Percentiles rank a stretch among this genome's conserved stretches.
Evolutionary conservation across 495 filamentous ascomycete species (phyloP).

Genomic region (Aspergillus mulundensis): DNA sequence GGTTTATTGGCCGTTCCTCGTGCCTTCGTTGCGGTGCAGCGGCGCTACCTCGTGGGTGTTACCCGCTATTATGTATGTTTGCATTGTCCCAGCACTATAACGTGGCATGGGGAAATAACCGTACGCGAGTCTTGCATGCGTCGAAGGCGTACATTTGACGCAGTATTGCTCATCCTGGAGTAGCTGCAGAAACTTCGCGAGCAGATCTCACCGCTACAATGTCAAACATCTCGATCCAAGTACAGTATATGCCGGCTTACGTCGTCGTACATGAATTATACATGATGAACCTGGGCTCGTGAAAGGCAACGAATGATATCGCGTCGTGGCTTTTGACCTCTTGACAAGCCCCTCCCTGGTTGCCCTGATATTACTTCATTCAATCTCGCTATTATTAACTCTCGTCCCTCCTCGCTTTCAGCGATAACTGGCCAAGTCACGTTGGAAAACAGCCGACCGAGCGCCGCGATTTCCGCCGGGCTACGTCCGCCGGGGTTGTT

Average conservation of each 20-base stretch:
- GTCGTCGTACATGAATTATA: conserved; percentile 6
- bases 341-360: background rate
- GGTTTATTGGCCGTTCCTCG: conserved; percentile 4
- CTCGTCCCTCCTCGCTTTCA: background rate
- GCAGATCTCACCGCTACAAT: conserved; percentile 20
- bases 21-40: background rate
- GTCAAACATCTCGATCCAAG: background rate
- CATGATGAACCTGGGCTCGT: background rate
- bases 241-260: conserved; percentile 2
- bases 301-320: background rate
- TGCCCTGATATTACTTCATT: background rate
- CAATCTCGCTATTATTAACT: background rate
- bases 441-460: background rate
- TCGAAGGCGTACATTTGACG: conserved; percentile 1
- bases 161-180: background rate
- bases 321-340: background rate
- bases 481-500: background rate
- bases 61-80: background rate
- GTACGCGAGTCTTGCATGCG: conserved; percentile 9
- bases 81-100: conserved; percentile 4
- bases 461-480: background rate
- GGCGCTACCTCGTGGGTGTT: conserved; percentile 7
- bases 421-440: background rate
- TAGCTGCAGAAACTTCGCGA: background rate
- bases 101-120: conserved; percentile 16